Percentiles rank a stretch among this genome's conserved stretches.
phyloP scores from a whole-genome alignment of 202 grass and related monocot species.

The Schoenoplectus tabernaemontani region DNA sequence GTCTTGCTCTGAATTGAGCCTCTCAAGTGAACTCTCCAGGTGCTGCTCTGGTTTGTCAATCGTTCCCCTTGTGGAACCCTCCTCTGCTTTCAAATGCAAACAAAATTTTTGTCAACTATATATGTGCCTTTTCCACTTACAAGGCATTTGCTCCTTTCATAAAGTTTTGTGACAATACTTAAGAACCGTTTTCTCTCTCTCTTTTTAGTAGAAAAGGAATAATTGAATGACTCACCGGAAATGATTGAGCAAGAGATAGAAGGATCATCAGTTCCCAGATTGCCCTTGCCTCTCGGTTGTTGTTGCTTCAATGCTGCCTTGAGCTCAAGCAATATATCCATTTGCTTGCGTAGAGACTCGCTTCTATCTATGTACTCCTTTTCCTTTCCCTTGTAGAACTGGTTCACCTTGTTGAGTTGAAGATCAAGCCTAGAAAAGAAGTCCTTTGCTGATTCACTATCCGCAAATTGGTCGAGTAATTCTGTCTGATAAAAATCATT shows the following conservation, averaged over 20 bases:
- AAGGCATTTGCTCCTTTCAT: too few relatives aligned
- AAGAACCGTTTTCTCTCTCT: too few relatives aligned
- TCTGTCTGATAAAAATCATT: slow-evolving; percentile 66
- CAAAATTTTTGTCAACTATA: too few relatives aligned
- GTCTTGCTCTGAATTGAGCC: slow-evolving; percentile 19
- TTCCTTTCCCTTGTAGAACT: slow-evolving; percentile 77
- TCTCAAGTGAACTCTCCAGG: slow-evolving; percentile 28
- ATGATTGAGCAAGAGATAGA: slow-evolving; percentile 32
- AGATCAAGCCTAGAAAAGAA: slow-evolving; percentile 62
- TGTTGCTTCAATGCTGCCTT: slow-evolving; percentile 38
- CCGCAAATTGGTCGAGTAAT: slow-evolving; percentile 37
- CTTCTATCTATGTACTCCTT: slow-evolving; percentile 53
- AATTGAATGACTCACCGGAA: slow-evolving; percentile 33
- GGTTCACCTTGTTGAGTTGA: slow-evolving; percentile 84
- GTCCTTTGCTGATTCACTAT: slow-evolving; percentile 34
- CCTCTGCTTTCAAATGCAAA: slow-evolving; percentile 34
- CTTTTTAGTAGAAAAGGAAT: background rate
- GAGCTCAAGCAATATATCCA: slow-evolving; percentile 57
- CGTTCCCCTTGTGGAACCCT: slow-evolving; percentile 28
- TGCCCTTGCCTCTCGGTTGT: slow-evolving; percentile 10
- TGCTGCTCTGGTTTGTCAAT: slow-evolving; percentile 24
- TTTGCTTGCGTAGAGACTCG: slow-evolving; percentile 45
- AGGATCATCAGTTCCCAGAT: slow-evolving; percentile 36
- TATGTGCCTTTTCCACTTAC: too few relatives aligned
- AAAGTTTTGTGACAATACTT: too few relatives aligned